phyloP scores from a whole-genome alignment of 73 alveolate species.

The Uronychia binucleata region DNA sequence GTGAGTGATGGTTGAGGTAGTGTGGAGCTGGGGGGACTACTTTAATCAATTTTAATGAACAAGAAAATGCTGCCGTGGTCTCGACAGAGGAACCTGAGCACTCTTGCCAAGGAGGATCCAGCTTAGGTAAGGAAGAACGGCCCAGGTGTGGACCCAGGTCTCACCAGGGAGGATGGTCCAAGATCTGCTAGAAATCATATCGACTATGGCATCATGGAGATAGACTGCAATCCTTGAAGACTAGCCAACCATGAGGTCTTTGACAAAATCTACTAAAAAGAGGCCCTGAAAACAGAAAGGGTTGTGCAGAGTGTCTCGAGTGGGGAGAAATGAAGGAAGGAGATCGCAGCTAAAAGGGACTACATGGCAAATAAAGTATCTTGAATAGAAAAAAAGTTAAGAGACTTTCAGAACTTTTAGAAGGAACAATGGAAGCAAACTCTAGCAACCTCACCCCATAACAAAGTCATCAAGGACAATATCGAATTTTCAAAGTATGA shows the following conservation, averaged over 20 bases:
- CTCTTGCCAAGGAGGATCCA: too few species aligned
- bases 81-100: too few species aligned
- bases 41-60: too few species aligned
- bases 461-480: neutral
- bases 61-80: too few species aligned
- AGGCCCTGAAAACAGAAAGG: neutral
- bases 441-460: neutral
- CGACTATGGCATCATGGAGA: too few species aligned
- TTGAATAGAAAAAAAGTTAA: neutral
- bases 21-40: too few species aligned
- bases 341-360: neutral
- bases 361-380: neutral
- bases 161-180: too few species aligned
- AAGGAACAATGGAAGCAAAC: neutral
- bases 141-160: too few species aligned
- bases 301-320: neutral
- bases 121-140: too few species aligned
- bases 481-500: neutral
- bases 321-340: neutral
- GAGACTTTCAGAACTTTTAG: neutral
- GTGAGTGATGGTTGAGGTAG: too few species aligned
- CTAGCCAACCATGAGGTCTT: neutral
- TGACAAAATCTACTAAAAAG: neutral
- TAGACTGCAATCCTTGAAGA: too few species aligned
- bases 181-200: too few species aligned